These are phyloP conservation scores for Botrytis tulipae DNA, from an alignment of 2,329 filamentous ascomycete species.

Conservation along the genomic window DNA sequence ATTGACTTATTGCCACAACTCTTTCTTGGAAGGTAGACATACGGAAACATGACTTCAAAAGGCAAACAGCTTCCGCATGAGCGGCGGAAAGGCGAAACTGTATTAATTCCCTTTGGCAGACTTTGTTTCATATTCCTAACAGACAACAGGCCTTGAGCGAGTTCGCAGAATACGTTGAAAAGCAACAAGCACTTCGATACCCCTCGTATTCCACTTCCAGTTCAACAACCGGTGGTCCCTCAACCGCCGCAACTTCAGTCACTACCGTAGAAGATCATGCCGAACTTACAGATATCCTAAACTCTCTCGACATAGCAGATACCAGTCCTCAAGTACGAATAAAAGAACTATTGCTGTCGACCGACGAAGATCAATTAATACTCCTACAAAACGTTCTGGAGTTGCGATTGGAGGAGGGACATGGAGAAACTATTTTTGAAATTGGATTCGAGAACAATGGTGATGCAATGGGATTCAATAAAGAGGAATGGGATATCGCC, in stretches of 20 bases:
- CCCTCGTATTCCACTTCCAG: slow-evolving; percentile 38
- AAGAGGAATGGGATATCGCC: slow-evolving; percentile 73
- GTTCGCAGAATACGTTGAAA: slow-evolving; percentile 96
- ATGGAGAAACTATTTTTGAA: slow-evolving; percentile 88
- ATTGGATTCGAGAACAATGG: slow-evolving; percentile 88
- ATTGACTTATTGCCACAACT: background rate
- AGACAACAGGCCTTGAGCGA: slow-evolving; percentile 72
- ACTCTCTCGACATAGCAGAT: slow-evolving; percentile 73
- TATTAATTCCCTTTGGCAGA: slow-evolving; percentile 44
- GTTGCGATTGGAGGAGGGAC: slow-evolving; percentile 73
- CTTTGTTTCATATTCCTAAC: slow-evolving; percentile 9
- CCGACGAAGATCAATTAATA: slow-evolving; percentile 58
- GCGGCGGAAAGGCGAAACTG: slow-evolving; percentile 81
- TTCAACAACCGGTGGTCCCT: slow-evolving; percentile 20
- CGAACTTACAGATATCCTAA: slow-evolving; percentile 76
- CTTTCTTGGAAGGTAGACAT: background rate
- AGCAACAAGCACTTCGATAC: slow-evolving; percentile 77
- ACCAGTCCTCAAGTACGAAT: slow-evolving; percentile 64
- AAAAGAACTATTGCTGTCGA: slow-evolving; percentile 71
- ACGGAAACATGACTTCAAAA: slow-evolving; percentile 49
- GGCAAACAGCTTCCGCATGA: slow-evolving; percentile 67
- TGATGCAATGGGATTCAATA: slow-evolving; percentile 74
- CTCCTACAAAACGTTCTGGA: slow-evolving; percentile 65
- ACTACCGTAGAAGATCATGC: slow-evolving; percentile 64
- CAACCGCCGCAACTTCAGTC: slow-evolving; percentile 28